Base-by-base conservation (phyloP, 139 green algal species). In the Asterochloris sp. region DNA sequence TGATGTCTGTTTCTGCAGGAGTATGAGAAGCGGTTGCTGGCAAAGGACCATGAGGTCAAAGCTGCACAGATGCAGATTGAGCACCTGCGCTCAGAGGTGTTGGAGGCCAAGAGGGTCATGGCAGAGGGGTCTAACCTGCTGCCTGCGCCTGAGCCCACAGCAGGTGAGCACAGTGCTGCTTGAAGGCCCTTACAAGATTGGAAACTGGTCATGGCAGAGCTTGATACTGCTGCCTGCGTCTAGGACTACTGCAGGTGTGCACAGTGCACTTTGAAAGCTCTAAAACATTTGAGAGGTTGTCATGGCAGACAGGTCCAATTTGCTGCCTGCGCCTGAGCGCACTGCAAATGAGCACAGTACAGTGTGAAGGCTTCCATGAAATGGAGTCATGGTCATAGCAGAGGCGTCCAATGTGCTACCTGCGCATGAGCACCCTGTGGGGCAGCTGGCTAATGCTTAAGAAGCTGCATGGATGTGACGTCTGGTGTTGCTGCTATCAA, bases 21-120 rank as follows among this genome's bases (percentile, higher is more conserved):
- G 87, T 97, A 97, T 69, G 94, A 97, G 86, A 91, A 92, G 76
- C 86, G 92, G 14, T 87, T 97, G 81, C 84, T 95, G 68, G 74
- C 75, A 9, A 97, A 96, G 84, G 94, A 97, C 74, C 88, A 93
- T 14, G 91, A 96, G 78, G 73, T 95, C 62, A 92, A 91, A 23
- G 78, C 67, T 29, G 61, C 77, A 15, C 79, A 88, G 68, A 85
- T 90, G 71, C 69, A 78, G 23, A 24, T 88, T 11, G 71, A 75
- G 26, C 60, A 75, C 29, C 68, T 90, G 69, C 78, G 86, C 29
- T 79, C 63, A 47, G 86, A 88, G 64, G 73, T 90, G 67, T 26
- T 26, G 47, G 75, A 78, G n/a, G 69, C 66, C n/a, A 74, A 62
- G 29, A 15, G 69, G 60, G 71, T 64, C 29, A n/a, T 61, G 69